These are phyloP conservation scores for Ricinus communis DNA, from an alignment of 345 rosid genomes.

Conservation along the genomic window DNA sequence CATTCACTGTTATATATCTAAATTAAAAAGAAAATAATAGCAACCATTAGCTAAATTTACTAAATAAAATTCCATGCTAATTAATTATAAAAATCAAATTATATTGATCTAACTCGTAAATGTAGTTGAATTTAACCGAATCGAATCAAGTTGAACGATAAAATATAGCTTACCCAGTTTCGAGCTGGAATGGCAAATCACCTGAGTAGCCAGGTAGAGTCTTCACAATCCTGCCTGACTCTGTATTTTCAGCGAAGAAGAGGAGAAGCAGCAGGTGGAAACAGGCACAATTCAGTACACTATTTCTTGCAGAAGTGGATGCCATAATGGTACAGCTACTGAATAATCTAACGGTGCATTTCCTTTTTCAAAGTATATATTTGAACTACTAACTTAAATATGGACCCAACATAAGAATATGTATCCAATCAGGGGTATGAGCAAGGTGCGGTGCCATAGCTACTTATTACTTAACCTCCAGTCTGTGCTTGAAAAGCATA, in stretches of 20 bases:
- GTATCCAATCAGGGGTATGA: no score
- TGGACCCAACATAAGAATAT: no score
- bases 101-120: no score
- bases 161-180: slow-evolving; percentile 18
- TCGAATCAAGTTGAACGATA: background rate
- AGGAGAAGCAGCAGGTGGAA: slow-evolving; percentile 3
- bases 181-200: slow-evolving; percentile 7
- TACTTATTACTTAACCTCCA: no score
- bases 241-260: background rate
- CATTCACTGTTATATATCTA: slow-evolving; percentile 24
- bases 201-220: slow-evolving; percentile 17
- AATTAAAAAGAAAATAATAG: background rate
- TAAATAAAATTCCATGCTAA: no score
- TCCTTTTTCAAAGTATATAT: no score
- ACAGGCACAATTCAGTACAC: background rate
- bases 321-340: background rate
- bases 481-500: no score
- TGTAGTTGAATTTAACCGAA: no score
- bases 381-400: no score
- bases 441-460: no score
- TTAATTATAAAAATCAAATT: no score
- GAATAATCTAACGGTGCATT: no score
- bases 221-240: slow-evolving; percentile 1
- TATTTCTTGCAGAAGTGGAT: background rate
- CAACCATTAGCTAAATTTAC: background rate